Evolutionary conservation across 352 stramenopile genomes (phyloP), one percentile per base, ranked within the genome.

Genomic region (Pythium aristosporum): DNA sequence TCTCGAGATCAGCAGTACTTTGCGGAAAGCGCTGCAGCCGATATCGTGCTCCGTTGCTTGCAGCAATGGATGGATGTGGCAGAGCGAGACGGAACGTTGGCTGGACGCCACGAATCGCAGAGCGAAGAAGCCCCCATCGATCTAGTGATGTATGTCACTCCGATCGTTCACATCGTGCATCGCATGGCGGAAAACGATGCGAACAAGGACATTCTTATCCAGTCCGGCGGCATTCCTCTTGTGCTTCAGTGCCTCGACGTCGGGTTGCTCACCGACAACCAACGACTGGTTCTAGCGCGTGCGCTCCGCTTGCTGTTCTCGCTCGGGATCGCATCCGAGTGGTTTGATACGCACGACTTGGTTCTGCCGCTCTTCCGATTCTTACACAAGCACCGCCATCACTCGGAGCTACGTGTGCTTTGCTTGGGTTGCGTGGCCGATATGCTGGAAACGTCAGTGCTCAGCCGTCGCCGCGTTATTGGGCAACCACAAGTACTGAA

Each of bases 331-430:
- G 57, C 53, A 5, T 44, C 71, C 10, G 59, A 73, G 1, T 62
- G 63, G 50, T 74, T 86, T 42, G 73, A 85, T 25, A 47, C 25
- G 4, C 53, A 75, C 16, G 72, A 89, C 32, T 56, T 85, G n/a
- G 74, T 91, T 9, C 61, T 72, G 32, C 76, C 74, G 13, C 54
- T 93, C 1, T 80, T 91, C 46, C 74, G 72, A 18, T 84, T 86
- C 36, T 71, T 92, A 67, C 53, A 84, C 3, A 62, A 67, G 16
- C 72, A 85, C 32, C 69, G 76, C 23, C 59, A 71, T 10, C 64
- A 68, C 1, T 25, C 56, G 0, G 60, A 73, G 15, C 49, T 91
- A n/a, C 49, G 87, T 15, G 32, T 86, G 0, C 42, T 70, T 4
- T 71, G 74, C 13, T 63, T 91, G 1, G 69, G 69, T n/a, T 68